Evolutionary conservation across 805 yeast genomes (phyloP).

Genomic region (Jamesozyma gamospora): DNA sequence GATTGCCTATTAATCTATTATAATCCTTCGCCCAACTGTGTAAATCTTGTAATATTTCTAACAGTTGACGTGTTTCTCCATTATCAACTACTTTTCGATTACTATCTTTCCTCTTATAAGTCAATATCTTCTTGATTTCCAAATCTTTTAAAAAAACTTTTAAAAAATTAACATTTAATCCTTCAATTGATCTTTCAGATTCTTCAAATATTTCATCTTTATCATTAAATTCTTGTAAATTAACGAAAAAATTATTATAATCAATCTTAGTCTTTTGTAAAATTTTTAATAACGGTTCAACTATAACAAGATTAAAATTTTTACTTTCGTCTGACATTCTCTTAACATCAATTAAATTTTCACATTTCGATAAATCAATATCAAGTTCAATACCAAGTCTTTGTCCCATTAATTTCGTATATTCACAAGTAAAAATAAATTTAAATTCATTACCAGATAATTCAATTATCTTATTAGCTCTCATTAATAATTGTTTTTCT

Average conservation of each 20-base stretch:
- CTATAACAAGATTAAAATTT: conserved; percentile 27
- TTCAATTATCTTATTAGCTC: conserved; percentile 60
- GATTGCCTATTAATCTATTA: conserved; percentile 32
- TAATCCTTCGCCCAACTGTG: conserved; percentile 46
- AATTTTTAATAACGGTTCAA: conserved; percentile 53
- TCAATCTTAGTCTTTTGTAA: conserved; percentile 57
- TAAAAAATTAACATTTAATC: conserved; percentile 13
- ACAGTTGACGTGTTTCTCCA: conserved; percentile 28
- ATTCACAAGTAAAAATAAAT: conserved; percentile 47
- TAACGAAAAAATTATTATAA: conserved; percentile 68
- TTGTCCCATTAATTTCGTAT: conserved; percentile 45
- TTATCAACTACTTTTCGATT: conserved; percentile 19
- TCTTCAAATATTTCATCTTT: conserved; percentile 9
- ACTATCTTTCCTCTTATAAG: conserved; percentile 16
- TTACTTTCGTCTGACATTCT: conserved; percentile 7
- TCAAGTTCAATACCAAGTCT: conserved; percentile 54
- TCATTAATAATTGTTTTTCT: conserved; percentile 40
- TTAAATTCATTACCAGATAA: conserved; percentile 58
- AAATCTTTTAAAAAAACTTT: conserved; percentile 14
- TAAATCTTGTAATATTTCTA: conserved; percentile 35
- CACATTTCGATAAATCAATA: conserved; percentile 9
- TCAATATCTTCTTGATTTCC: conserved; percentile 11
- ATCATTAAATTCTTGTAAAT: conserved; percentile 42
- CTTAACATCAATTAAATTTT: conserved; percentile 4
- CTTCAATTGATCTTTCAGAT: conserved; percentile 6